Evolutionary conservation across 371 early-diverging fungal species (phyloP), one percentile per base, ranked within the genome.

Genomic region (Thermomucor indicae-seudaticae): DNA sequence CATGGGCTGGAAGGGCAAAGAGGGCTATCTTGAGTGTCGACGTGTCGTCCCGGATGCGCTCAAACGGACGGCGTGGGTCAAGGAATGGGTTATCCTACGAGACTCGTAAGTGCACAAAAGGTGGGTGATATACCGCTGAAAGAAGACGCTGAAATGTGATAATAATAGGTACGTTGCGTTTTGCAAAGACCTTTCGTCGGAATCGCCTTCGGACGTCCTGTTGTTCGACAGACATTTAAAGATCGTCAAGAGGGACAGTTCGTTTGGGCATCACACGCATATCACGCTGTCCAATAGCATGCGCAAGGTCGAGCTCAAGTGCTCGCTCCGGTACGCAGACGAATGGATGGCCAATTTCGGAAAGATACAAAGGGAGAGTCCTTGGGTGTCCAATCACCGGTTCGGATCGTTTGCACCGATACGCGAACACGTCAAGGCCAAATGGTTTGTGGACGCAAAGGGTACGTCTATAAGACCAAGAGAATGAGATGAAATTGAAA

Each of bases 1-100:
- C 48, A 83, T 87, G 74, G 89, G 91, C 0, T 89, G 90, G 90
- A 92, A 92, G 57, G 90, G 89, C 23, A 90, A 88, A 49, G 92
- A 92, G 61, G 89, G 86, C 2, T 83, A 82, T 46, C 56, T 91
- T 43, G 82, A 86, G 10, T 68, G 74, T 49, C 75, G 63, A 28
- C 47, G 60, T 41, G 65, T 51, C 39, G 51, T 64, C 34, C 27
- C 53, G 5, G 56, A 38, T 12, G 48, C 23, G 4, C 57, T 60
- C 40, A 47, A 54, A 11, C 53, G 65, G 24, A 46, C 55, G 16
- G 53, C 58, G 10, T 88, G 88, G 86, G 63, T 62, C 16, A 78
- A 75, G 28, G 72, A 75, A 51, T 92, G 92, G 92, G 58, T 87
- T 16, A 57, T 88, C 1, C 65, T 91, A 25, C 76, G 88, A 6